Evolutionary conservation across 306 rosid species (phyloP).

Genomic region (Cucumis sativus): DNA sequence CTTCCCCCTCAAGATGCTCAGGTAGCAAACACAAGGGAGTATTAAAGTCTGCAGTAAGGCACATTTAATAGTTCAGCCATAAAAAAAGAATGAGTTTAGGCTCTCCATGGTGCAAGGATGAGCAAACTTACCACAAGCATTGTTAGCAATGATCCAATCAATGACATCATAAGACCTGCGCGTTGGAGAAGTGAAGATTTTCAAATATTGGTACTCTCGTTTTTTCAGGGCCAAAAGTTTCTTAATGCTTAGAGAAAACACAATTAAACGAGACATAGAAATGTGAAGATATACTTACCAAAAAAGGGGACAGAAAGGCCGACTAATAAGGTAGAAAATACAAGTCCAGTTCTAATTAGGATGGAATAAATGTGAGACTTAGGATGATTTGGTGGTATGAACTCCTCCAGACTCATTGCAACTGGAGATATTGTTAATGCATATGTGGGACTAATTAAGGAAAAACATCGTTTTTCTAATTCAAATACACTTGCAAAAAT

Average conservation of each 20-base stretch:
- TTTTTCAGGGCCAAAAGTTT: neutral
- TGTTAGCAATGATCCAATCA: constrained; percentile 87
- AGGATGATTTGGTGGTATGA: constrained; percentile 65
- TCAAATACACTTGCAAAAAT: neutral
- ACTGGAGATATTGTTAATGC: constrained; percentile 95
- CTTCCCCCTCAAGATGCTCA: constrained; percentile 57
- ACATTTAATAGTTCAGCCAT: neutral
- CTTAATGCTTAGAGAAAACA: neutral
- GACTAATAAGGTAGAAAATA: constrained; percentile 60
- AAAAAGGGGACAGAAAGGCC: constrained; percentile 85
- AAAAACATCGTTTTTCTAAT: neutral
- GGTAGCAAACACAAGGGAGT: constrained; percentile 83
- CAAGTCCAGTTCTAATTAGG: constrained; percentile 74
- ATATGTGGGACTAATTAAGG: constrained; percentile 68
- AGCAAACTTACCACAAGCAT: constrained; percentile 67
- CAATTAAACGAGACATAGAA: neutral
- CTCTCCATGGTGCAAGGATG: neutral
- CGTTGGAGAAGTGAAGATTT: neutral
- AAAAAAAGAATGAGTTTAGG: neutral
- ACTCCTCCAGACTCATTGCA: constrained; percentile 93
- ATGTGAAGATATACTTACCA: constrained; percentile 37
- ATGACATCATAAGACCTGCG: constrained; percentile 80
- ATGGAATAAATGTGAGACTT: constrained; percentile 52
- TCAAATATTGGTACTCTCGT: neutral
- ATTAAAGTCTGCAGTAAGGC: constrained; percentile 73